Evolutionary conservation across 176 grass and related monocot genomes (phyloP).

Genomic region (Secale cereale): DNA sequence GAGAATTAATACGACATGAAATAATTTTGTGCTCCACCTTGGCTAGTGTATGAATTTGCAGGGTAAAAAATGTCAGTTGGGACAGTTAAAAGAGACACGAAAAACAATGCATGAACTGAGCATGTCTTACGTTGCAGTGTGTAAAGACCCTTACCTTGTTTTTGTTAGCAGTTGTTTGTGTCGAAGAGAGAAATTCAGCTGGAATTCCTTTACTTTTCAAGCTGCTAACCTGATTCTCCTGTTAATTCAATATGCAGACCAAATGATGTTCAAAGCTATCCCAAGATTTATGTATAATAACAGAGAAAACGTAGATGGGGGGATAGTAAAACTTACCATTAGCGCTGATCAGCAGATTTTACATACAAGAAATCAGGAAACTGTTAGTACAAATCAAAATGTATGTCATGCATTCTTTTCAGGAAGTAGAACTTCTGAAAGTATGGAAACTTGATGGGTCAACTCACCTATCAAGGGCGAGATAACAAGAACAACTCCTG

Average conservation of each 20-base stretch:
- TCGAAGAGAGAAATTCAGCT: slow-evolving; percentile 96
- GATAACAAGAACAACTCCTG: slow-evolving; percentile 90
- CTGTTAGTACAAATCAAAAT: slow-evolving; percentile 30
- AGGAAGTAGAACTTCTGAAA: slow-evolving; percentile 9
- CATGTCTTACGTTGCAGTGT: slow-evolving; percentile 3
- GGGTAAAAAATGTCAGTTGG: neutral
- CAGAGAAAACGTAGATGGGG: neutral
- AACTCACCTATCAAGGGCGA: slow-evolving; percentile 94
- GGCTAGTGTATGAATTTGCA: neutral
- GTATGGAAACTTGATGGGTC: neutral
- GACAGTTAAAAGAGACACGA: neutral
- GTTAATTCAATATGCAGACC: slow-evolving; percentile 23
- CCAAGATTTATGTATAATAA: slow-evolving; percentile 13
- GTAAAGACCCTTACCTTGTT: slow-evolving; percentile 46
- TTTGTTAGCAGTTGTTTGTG: slow-evolving; percentile 62
- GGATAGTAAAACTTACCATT: slow-evolving; percentile 58
- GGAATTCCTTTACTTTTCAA: slow-evolving; percentile 89
- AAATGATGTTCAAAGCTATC: slow-evolving; percentile 29
- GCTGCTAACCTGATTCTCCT: slow-evolving; percentile 89
- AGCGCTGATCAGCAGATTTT: slow-evolving; percentile 61
- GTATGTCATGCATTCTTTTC: slow-evolving; percentile 9
- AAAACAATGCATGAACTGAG: neutral
- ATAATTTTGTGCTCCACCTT: neutral
- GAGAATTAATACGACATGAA: neutral
- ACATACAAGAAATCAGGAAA: slow-evolving; percentile 38